These are phyloP conservation scores for Starmerella apis DNA, from an alignment of 805 yeast genomes.

Conservation along the genomic window DNA sequence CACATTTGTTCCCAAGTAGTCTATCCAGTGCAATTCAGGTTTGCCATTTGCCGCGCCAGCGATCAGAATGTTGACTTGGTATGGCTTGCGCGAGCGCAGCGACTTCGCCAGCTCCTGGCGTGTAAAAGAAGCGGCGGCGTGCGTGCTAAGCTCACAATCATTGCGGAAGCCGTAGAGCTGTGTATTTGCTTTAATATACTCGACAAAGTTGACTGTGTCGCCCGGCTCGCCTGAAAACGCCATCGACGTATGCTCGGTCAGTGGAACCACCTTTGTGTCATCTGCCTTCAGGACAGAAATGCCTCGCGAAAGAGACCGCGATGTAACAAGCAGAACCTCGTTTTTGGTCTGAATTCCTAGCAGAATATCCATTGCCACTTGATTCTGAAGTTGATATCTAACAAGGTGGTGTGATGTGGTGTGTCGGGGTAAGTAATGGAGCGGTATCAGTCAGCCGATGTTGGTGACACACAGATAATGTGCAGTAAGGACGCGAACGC, in stretches of 20 bases:
- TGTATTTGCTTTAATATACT: constrained; percentile 83
- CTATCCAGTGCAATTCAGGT: constrained; percentile 78
- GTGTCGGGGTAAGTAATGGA: background rate
- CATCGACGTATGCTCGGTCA: constrained; percentile 67
- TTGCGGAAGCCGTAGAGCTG: constrained; percentile 82
- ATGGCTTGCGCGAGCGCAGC: constrained; percentile 87
- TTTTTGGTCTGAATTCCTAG: constrained; percentile 77
- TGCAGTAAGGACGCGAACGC: no score
- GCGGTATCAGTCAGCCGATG: background rate
- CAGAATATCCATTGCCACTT: constrained; percentile 67
- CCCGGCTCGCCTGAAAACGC: constrained; percentile 96
- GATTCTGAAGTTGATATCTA: background rate
- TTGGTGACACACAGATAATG: no score
- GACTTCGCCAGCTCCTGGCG: constrained; percentile 82
- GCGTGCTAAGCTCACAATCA: constrained; percentile 66
- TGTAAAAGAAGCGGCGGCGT: constrained; percentile 78
- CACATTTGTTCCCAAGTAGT: constrained; percentile 84
- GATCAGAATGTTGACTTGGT: constrained; percentile 80
- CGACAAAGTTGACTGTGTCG: constrained; percentile 91
- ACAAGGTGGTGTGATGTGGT: background rate
- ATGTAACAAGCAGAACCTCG: constrained; percentile 81
- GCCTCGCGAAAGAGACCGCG: constrained; percentile 87
- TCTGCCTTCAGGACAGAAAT: constrained; percentile 65
- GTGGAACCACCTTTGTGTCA: constrained; percentile 68
- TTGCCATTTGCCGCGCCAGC: constrained; percentile 66